Evolutionary conservation across 176 grass and related monocot genomes (phyloP).

Genomic region (Cenchrus fungigraminus): DNA sequence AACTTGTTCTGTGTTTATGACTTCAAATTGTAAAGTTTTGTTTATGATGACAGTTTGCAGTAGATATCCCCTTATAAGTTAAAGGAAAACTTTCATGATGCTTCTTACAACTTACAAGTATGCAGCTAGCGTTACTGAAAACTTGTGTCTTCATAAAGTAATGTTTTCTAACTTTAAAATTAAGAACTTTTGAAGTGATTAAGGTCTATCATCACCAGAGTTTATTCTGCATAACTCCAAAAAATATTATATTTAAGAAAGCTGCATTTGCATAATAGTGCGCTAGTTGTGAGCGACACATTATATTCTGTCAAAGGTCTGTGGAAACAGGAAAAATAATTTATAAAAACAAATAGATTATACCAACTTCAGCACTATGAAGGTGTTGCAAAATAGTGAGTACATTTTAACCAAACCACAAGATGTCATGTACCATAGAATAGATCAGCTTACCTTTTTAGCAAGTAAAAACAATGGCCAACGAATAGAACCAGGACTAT

Average conservation of each 20-base stretch:
- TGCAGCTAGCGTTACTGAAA: neutral
- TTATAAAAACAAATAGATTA: neutral
- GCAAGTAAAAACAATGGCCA: conserved; percentile 96
- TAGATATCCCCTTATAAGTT: neutral
- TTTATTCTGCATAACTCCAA: neutral
- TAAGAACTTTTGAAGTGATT: neutral
- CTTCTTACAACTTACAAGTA: neutral
- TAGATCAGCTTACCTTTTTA: conserved; percentile 70
- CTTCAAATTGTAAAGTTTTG: neutral
- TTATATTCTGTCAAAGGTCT: neutral
- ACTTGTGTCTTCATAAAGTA: neutral
- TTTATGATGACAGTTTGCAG: neutral
- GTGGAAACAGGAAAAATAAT: conserved; percentile 8
- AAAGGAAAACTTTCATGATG: neutral
- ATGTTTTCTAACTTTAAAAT: neutral
- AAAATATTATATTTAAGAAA: neutral
- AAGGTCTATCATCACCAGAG: neutral
- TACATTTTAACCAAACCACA: conserved; percentile 19
- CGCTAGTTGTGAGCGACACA: neutral
- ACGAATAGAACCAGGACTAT: conserved; percentile 57
- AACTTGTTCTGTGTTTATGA: neutral
- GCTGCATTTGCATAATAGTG: neutral
- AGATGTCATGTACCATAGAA: neutral
- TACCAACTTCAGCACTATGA: conserved; percentile 12
- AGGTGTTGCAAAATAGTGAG: neutral